phyloP scores from a whole-genome alignment of 306 rosid genomes.

The Quercus mongolica region DNA sequence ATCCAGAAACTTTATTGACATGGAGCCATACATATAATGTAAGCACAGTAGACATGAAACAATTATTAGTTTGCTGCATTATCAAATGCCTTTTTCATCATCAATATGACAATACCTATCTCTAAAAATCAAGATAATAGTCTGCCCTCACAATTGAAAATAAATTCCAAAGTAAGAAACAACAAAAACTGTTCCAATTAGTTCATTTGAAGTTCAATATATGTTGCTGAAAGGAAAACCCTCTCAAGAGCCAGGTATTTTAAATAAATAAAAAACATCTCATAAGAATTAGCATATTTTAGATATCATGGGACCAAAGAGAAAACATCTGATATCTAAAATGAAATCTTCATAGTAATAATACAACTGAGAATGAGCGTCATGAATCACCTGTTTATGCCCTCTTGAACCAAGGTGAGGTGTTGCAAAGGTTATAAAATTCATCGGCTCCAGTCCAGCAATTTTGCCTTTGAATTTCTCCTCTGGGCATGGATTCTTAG shows the following conservation, averaged over 20 bases:
- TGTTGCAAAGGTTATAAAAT: constrained; percentile 76
- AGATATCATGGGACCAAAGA: neutral
- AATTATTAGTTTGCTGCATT: neutral
- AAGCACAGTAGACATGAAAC: constrained; percentile 4
- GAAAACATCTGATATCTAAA: neutral
- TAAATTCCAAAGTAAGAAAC: neutral
- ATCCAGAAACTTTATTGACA: constrained; percentile 15
- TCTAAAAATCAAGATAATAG: neutral
- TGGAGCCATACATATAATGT: neutral
- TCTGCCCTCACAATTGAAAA: neutral
- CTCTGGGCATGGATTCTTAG: constrained; percentile 34
- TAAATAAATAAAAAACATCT: neutral
- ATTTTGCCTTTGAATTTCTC: constrained; percentile 43
- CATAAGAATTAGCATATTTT: neutral
- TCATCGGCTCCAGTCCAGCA: constrained; percentile 82
- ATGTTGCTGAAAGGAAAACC: neutral
- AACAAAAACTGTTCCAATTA: neutral
- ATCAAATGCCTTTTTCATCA: neutral
- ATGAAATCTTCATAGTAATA: neutral
- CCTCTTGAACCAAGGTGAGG: constrained; percentile 96
- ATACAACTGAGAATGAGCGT: constrained; percentile 2
- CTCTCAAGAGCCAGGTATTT: neutral
- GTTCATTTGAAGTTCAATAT: neutral
- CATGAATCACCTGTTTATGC: constrained; percentile 64
- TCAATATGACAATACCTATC: neutral